Evolutionary conservation across 495 filamentous ascomycete species (phyloP).

Genomic region (Lophiotrema nucula): DNA sequence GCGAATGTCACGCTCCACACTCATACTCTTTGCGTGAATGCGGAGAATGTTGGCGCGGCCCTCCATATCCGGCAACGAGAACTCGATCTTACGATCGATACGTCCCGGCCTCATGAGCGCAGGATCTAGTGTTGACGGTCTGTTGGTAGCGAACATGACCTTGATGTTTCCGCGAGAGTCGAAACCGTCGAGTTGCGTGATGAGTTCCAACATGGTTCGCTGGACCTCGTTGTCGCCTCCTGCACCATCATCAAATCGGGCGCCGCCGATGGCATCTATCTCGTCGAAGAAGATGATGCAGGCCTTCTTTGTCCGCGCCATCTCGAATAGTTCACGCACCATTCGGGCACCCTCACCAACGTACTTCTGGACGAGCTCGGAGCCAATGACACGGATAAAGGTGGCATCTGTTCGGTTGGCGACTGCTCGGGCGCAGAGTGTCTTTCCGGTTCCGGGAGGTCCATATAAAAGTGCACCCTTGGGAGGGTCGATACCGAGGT

Average conservation of each 20-base stretch:
- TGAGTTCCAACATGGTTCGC: conserved; percentile 96
- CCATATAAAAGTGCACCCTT: conserved; percentile 97
- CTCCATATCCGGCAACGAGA: conserved; percentile 93
- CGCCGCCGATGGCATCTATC: conserved; percentile 95
- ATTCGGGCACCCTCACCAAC: conserved; percentile 96
- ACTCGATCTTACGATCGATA: conserved; percentile 99
- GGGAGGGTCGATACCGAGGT: conserved; percentile 95
- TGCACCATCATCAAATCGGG: conserved; percentile 97
- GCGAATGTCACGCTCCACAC: conserved; percentile 94
- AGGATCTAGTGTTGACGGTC: conserved; percentile 92
- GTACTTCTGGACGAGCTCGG: conserved; percentile 97
- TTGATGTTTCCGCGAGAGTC: conserved; percentile 98
- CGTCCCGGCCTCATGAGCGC: conserved; percentile 95
- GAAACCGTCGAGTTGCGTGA: conserved; percentile 97
- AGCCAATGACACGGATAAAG: conserved; percentile 97
- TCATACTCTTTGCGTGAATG: conserved; percentile 99
- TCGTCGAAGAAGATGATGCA: conserved; percentile 99
- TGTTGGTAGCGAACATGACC: conserved; percentile 99
- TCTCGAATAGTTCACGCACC: conserved; percentile 98
- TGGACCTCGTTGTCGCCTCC: conserved; percentile 99
- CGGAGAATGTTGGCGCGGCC: conserved; percentile 95
- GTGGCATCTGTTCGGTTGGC: conserved; percentile 97
- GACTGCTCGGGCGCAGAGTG: conserved; percentile 93
- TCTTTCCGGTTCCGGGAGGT: conserved; percentile 96
- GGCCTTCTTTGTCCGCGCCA: conserved; percentile 99